Conservation (phyloP, 1,284 basidiomycete species). For the Naganishia sp. region DNA sequence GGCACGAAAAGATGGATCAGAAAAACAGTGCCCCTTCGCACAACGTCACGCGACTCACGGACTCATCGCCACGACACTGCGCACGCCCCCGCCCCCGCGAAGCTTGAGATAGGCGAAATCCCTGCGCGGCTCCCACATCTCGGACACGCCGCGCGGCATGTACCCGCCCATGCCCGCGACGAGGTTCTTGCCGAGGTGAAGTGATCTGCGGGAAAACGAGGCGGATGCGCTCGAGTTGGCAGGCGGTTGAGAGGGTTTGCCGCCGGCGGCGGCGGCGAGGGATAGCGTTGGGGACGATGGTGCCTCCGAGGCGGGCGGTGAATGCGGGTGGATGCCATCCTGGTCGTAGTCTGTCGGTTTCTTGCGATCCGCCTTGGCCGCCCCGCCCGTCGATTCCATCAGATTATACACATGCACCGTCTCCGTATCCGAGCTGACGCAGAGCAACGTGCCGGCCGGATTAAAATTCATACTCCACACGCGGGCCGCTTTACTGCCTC, state of each 20-base stretch:
- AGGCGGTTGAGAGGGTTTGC: slow-evolving; percentile 29
- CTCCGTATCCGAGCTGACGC: slow-evolving; percentile 87
- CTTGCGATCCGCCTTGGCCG: slow-evolving; percentile 1
- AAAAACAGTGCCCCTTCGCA: not conserved
- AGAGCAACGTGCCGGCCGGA: slow-evolving; percentile 74
- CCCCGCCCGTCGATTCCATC: slow-evolving; percentile 41
- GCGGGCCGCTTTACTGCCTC: slow-evolving; percentile 80
- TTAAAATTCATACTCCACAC: slow-evolving; percentile 88
- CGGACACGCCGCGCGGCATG: slow-evolving; percentile 84
- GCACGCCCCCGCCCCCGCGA: slow-evolving; percentile 64
- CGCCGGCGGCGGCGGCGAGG: not conserved
- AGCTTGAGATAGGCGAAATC: slow-evolving; percentile 93
- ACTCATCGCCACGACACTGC: slow-evolving; percentile 82
- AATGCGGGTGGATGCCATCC: slow-evolving; percentile 27
- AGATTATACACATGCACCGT: slow-evolving; percentile 98
- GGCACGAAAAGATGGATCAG: not conserved
- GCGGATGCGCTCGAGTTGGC: slow-evolving; percentile 40
- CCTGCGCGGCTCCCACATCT: slow-evolving; percentile 94
- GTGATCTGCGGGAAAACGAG: slow-evolving; percentile 60
- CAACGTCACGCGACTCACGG: slow-evolving; percentile 61
- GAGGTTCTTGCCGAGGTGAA: slow-evolving; percentile 75
- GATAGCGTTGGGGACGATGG: slow-evolving; percentile 34
- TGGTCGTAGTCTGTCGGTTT: not conserved
- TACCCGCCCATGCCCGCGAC: slow-evolving; percentile 85
- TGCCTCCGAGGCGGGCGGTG: slow-evolving; percentile 30